A percentile compares a stretch with the other conserved stretches of the same genome.
Evolutionary conservation across 257 asterid species (phyloP).

Genomic region (Cordia subcordata): DNA sequence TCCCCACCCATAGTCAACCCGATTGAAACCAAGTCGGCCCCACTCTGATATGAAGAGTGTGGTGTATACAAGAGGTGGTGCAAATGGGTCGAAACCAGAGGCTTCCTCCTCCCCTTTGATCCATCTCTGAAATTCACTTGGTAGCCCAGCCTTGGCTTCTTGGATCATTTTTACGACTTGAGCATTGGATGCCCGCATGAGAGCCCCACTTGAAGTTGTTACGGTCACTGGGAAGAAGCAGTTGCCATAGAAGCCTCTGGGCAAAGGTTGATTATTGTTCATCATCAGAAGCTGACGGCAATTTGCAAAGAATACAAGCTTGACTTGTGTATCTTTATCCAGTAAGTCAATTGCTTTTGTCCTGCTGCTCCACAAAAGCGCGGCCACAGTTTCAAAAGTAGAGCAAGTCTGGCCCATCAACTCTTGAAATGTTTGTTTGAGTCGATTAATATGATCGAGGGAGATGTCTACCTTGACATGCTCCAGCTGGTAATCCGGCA

Average conservation of each 20-base stretch:
- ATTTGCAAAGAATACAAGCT: slow-evolving; percentile 50
- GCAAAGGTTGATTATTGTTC: slow-evolving; percentile 23
- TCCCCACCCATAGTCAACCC: slow-evolving; percentile 61
- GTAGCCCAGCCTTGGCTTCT: slow-evolving; percentile 33
- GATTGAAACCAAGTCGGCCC: slow-evolving; percentile 49
- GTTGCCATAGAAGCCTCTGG: slow-evolving; percentile 49
- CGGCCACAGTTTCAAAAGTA: slow-evolving; percentile 39
- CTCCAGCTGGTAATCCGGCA: slow-evolving; percentile 34
- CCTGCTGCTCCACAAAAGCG: slow-evolving; percentile 38
- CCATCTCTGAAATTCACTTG: slow-evolving; percentile 25
- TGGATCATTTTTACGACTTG: slow-evolving; percentile 40
- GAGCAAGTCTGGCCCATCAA: slow-evolving; percentile 27
- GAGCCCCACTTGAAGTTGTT: slow-evolving; percentile 12
- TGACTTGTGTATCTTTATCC: slow-evolving; percentile 16
- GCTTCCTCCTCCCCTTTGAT: slow-evolving; percentile 3
- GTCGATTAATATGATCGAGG: slow-evolving; percentile 23
- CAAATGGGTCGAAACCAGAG: slow-evolving; percentile 21
- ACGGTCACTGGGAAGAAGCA: slow-evolving; percentile 45
- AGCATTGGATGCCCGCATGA: slow-evolving; percentile 18
- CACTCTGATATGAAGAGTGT: slow-evolving; percentile 51
- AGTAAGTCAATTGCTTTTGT: slow-evolving; percentile 25
- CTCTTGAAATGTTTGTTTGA: slow-evolving; percentile 27
- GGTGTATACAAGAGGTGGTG: slow-evolving; percentile 31
- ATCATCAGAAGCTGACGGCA: slow-evolving; percentile 24
- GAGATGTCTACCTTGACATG: slow-evolving; percentile 34